phyloP scores from a whole-genome alignment of 192 early-diverging fungal genomes.

The Linnemannia schmuckeri region DNA sequence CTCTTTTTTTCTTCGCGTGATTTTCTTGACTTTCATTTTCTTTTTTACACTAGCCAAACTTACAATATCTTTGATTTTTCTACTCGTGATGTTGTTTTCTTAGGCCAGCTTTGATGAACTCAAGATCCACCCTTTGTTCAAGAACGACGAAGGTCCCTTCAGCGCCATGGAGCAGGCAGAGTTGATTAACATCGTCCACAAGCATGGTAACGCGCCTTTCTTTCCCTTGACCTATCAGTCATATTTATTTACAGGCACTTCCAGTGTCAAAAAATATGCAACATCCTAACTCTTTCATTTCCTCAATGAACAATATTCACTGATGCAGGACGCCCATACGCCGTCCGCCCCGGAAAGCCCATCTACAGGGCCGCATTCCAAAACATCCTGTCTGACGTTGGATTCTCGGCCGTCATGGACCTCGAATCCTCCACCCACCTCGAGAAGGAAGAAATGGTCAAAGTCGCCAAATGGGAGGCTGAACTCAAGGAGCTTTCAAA shows the following conservation, averaged over 20 bases:
- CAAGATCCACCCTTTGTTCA: constrained; percentile 86
- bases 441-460: constrained; percentile 70
- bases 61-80: not conserved
- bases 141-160: constrained; percentile 84
- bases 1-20: not conserved
- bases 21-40: not conserved
- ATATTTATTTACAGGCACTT: too few species aligned
- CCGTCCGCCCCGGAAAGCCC: constrained; percentile 87
- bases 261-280: not conserved
- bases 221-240: too few species aligned
- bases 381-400: constrained; percentile 75
- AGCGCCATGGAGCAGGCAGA: constrained; percentile 92
- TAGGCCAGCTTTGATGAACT: constrained; percentile 86
- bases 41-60: not conserved
- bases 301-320: not conserved
- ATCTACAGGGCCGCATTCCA: constrained; percentile 86
- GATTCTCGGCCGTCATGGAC: constrained; percentile 86
- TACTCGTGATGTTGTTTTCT: not conserved
- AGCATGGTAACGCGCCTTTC: constrained; percentile 68
- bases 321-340: constrained; percentile 77
- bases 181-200: constrained; percentile 83
- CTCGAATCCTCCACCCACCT: constrained; percentile 73
- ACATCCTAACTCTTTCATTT: not conserved
- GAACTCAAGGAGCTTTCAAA: constrained; percentile 68
- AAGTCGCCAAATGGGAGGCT: constrained; percentile 74